Conservation (phyloP, 1,139 yeast genomes). For the Scheffersomyces illinoinensis region DNA sequence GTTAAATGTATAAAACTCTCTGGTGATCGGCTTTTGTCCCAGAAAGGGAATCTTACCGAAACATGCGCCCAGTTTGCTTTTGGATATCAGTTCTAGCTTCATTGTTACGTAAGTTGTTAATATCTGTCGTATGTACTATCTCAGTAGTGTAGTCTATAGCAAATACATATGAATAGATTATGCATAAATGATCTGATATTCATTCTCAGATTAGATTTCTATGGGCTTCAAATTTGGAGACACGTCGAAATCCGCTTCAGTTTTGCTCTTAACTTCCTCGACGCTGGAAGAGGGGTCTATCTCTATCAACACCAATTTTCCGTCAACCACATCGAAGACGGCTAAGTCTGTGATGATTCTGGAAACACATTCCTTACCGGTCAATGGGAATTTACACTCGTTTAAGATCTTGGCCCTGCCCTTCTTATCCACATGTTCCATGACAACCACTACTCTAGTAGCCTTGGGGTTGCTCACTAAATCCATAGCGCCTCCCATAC, state of each 20-base stretch:
- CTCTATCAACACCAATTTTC: conserved; percentile 39
- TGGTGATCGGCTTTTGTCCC: background rate
- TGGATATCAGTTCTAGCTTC: background rate
- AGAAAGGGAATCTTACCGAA: background rate
- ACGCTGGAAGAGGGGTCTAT: conserved; percentile 37
- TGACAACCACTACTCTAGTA: conserved; percentile 49
- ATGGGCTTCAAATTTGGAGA: conserved; percentile 26
- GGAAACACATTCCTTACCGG: conserved; percentile 47
- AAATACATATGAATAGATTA: background rate
- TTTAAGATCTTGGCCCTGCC: conserved; percentile 49
- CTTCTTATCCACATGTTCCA: conserved; percentile 50
- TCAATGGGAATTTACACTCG: conserved; percentile 45
- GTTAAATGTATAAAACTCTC: background rate
- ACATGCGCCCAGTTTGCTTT: background rate
- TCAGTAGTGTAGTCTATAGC: background rate
- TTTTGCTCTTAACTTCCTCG: conserved; percentile 39
- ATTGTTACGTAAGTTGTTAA: background rate
- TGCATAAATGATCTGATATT: background rate
- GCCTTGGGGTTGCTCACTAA: conserved; percentile 47
- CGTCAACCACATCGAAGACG: conserved; percentile 45
- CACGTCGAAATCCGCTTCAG: conserved; percentile 42
- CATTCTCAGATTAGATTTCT: conserved; percentile 4
- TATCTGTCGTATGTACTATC: background rate
- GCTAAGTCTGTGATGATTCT: conserved; percentile 51
- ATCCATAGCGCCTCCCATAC: conserved; percentile 63